Evolutionary conservation across 257 asterid genomes (phyloP).

Genomic region (Parsonsia alboflavescens): DNA sequence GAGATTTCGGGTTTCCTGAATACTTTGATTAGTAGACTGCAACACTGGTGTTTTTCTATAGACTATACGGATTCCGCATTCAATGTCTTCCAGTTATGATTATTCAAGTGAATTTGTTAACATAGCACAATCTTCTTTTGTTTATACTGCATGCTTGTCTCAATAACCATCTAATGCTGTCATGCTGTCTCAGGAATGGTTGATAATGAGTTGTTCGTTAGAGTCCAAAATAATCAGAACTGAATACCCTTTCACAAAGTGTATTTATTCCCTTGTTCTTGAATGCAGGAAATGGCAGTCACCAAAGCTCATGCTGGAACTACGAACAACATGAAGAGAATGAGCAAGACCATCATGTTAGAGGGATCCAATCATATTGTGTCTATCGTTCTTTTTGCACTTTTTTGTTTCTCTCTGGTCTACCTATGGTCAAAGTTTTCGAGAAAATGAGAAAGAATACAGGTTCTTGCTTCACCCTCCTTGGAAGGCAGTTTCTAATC

Average conservation of each 20-base stretch:
- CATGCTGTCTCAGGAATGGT: not conserved
- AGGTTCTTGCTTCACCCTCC: not conserved
- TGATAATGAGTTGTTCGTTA: not conserved
- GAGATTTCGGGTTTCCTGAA: not conserved
- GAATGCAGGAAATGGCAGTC: slow-evolving; percentile 63
- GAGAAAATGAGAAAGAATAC: too few species aligned
- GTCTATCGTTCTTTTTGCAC: slow-evolving; percentile 67
- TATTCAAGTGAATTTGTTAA: not conserved
- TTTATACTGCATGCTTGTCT: not conserved
- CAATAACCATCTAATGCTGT: not conserved
- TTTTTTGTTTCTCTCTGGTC: slow-evolving; percentile 48
- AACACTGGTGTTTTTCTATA: not conserved
- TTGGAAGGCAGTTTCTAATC: too few species aligned
- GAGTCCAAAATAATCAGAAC: not conserved
- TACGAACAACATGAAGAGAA: slow-evolving; percentile 74
- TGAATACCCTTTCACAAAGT: not conserved
- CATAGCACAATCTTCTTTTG: too few species aligned
- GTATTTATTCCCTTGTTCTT: too few species aligned
- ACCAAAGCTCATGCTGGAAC: slow-evolving; percentile 80
- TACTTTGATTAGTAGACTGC: not conserved
- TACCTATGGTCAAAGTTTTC: slow-evolving; percentile 58
- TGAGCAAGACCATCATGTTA: slow-evolving; percentile 57
- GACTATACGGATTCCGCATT: too few species aligned
- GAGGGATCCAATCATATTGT: slow-evolving; percentile 73
- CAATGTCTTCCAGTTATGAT: not conserved